Conservation (phyloP, 352 stramenopile species). For the Thraustotheca clavata region DNA sequence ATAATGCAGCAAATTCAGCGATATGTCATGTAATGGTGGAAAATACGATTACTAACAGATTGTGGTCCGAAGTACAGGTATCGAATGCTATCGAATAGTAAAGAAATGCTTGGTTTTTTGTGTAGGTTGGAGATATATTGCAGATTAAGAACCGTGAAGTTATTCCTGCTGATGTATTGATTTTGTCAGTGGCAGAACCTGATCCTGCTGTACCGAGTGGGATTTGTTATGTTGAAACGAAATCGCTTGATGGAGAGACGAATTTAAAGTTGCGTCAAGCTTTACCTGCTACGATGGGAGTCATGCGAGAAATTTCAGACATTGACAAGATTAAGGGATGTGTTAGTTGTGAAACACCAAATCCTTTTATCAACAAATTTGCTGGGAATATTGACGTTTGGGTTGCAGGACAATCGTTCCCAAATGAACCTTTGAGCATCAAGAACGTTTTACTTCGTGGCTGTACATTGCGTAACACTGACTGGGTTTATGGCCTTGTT, state of each 20-base stretch:
- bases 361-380: conserved; percentile 86
- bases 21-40: conserved; percentile 62
- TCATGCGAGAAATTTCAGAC: conserved; percentile 40
- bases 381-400: conserved; percentile 71
- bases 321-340: conserved; percentile 47
- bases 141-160: conserved; percentile 73
- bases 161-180: conserved; percentile 76
- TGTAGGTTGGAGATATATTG: conserved; percentile 81
- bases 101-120: conserved; percentile 60
- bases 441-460: conserved; percentile 88
- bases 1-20: conserved; percentile 72
- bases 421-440: conserved; percentile 61
- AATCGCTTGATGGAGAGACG: conserved; percentile 87
- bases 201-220: conserved; percentile 55
- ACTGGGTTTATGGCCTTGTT: conserved; percentile 79
- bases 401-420: conserved; percentile 43
- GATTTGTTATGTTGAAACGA: conserved; percentile 88
- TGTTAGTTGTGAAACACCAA: conserved; percentile 67
- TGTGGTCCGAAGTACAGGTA: conserved; percentile 73
- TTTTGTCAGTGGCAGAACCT: conserved; percentile 68
- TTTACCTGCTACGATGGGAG: conserved; percentile 56
- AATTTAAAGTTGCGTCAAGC: conserved; percentile 87
- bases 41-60: conserved; percentile 56
- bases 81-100: conserved; percentile 51
- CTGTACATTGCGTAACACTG: conserved; percentile 82